Evolutionary conservation across 441 rosid genomes (phyloP).

Genomic region (Arabidopsis lyrata): DNA sequence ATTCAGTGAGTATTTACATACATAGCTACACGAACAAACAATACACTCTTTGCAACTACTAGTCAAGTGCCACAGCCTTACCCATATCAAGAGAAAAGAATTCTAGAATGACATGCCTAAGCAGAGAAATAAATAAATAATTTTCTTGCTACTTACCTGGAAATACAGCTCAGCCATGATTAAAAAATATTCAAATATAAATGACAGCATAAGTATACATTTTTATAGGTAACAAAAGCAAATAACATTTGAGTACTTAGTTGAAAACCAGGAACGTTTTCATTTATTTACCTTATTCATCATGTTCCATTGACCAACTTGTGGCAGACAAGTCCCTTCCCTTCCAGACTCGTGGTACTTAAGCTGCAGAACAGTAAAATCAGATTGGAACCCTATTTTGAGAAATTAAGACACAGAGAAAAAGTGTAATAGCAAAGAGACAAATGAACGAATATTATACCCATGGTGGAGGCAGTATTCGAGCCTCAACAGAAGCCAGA

Average conservation of each 20-base stretch:
- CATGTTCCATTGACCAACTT: conserved; percentile 97
- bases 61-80: not conserved
- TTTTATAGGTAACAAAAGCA: not conserved
- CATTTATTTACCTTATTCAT: conserved; percentile 76
- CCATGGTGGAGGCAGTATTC: conserved; percentile 91
- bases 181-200: too few relatives aligned
- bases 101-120: not conserved
- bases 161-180: not conserved
- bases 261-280: not conserved
- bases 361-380: conserved; percentile 58
- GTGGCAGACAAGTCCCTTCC: conserved; percentile 82
- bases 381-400: not conserved
- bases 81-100: conserved; percentile 8
- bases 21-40: not conserved
- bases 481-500: conserved; percentile 97
- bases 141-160: not conserved
- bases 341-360: conserved; percentile 95
- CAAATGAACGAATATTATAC: conserved; percentile 45
- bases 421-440: not conserved
- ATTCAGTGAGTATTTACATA: not conserved
- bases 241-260: not conserved
- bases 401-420: not conserved
- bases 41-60: not conserved
- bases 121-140: not conserved
- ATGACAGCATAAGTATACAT: not conserved